phyloP scores from a whole-genome alignment of 345 rosid genomes.

The Ceriops decandra region DNA sequence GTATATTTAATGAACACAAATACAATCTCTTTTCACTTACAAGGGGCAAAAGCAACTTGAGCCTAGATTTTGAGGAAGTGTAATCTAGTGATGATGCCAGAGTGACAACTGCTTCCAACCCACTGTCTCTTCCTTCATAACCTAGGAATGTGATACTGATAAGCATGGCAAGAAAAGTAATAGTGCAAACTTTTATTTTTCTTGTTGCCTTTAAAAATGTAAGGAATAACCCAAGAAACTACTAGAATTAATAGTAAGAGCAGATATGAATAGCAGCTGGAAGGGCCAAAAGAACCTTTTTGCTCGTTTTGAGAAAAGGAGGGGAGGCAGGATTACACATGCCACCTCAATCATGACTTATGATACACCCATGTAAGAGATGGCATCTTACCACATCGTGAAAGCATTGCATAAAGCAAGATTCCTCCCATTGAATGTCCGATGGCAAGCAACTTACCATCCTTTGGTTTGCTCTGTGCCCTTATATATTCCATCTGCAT shows the following conservation, averaged over 20 bases:
- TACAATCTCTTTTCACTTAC: conserved; percentile 42
- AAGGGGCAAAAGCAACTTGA: conserved; percentile 83
- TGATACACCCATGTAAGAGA: neutral
- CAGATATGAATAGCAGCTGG: no score
- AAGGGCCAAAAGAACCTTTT: no score
- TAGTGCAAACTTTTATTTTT: no score
- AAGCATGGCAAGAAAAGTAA: neutral
- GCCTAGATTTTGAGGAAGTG: conserved; percentile 72
- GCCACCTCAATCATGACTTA: neutral
- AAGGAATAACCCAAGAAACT: no score
- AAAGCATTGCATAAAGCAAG: conserved; percentile 60
- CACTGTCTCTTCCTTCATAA: conserved; percentile 65
- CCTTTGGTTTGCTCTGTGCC: conserved; percentile 47
- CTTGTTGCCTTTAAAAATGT: no score
- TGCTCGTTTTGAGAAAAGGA: no score
- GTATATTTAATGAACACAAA: conserved; percentile 11
- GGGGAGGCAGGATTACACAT: neutral
- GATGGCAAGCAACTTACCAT: conserved; percentile 63
- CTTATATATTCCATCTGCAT: conserved; percentile 63
- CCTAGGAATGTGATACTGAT: conserved; percentile 37
- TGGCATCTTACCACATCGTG: conserved; percentile 50
- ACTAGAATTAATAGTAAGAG: no score
- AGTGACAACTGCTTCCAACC: conserved; percentile 69
- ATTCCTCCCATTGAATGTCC: conserved; percentile 90
- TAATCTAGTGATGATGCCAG: conserved; percentile 92